Conservation (phyloP, 192 early-diverging fungal genomes). For the Umbelopsis isabellina region DNA sequence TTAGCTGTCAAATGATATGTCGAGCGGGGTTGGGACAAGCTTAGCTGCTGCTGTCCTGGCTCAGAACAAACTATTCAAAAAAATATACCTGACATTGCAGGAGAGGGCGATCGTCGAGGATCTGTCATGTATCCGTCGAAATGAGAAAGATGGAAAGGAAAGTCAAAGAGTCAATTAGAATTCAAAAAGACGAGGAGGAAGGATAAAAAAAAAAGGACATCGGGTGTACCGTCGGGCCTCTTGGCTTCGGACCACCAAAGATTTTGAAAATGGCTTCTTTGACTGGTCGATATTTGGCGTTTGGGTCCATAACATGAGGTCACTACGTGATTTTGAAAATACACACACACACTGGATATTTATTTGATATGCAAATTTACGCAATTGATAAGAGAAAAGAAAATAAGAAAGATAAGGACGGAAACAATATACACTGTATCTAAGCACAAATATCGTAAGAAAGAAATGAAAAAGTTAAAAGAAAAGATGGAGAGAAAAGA, state of each 20-base stretch:
- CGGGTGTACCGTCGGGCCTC: not conserved
- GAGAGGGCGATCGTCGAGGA: not conserved
- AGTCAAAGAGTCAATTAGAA: not conserved
- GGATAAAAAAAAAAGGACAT: not conserved
- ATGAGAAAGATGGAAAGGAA: not conserved
- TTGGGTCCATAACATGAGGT: not conserved
- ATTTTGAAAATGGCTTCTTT: not conserved
- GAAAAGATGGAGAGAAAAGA: not conserved
- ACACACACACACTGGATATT: conserved; percentile 20
- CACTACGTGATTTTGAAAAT: not conserved
- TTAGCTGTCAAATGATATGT: not conserved
- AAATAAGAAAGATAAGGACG: not conserved
- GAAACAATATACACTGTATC: not conserved
- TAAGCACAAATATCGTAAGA: not conserved
- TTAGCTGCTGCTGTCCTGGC: too few relatives aligned
- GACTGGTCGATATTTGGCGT: not conserved
- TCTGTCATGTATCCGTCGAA: not conserved
- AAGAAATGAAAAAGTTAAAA: not conserved
- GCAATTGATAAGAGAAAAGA: not conserved
- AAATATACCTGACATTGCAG: conserved; percentile 13
- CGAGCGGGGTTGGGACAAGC: conserved; percentile 1
- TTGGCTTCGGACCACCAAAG: not conserved
- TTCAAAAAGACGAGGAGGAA: not conserved
- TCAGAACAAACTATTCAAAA: not conserved
- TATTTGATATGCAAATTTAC: not conserved